Base-by-base conservation (phyloP, 2,329 filamentous ascomycete genomes). In the Aspergillus fumigatus region DNA sequence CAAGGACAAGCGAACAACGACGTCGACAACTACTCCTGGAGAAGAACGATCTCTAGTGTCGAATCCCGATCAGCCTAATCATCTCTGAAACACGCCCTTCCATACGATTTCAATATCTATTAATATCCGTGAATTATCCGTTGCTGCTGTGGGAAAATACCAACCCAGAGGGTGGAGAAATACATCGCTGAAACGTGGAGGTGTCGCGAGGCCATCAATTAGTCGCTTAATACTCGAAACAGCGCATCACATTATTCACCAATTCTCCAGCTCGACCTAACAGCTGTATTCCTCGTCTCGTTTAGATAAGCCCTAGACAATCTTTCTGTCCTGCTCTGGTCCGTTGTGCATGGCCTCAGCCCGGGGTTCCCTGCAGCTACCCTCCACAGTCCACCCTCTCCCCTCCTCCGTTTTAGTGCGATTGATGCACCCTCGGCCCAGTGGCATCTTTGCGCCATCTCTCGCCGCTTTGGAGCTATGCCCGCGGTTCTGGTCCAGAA, bases 381-480 rank as follows among this genome's bases (percentile, higher is more conserved):
- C 41, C 19, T 48, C 25, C 29, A 7, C 32, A 14, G 10, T 43
- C 21, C 29, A 10, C 32, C 10, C 35, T 43, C 38, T 21, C 51
- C 11, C 43, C 29, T 45, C 41, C 45, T 48, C 38, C 35, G 27
- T 14, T 11, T 40, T 17, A 35, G 57, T 58, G 57, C 55, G 54
- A 63, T 70, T 67, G 53, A 70, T 72, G 70, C 62, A 62, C 62
- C 52, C 59, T 58, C 53, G 32, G 56, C 58, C 59, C 61, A 27
- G 60, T 61, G 54, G 56, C 56, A 55, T 56, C 40, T 51, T 60
- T 61, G 53, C 51, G 58, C 54, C 59, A 55, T 57, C 55, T 61
- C 53, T 57, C 57, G 65, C 59, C 58, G 59, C 17, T 19, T 14
- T 63, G 65, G 67, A 75, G 70, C 67, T 67, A 77, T 77, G 74